Evolutionary conservation across 2,329 filamentous ascomycete genomes (phyloP), one percentile per base, ranked within the genome.

Genomic region (Diaporthe sp.): DNA sequence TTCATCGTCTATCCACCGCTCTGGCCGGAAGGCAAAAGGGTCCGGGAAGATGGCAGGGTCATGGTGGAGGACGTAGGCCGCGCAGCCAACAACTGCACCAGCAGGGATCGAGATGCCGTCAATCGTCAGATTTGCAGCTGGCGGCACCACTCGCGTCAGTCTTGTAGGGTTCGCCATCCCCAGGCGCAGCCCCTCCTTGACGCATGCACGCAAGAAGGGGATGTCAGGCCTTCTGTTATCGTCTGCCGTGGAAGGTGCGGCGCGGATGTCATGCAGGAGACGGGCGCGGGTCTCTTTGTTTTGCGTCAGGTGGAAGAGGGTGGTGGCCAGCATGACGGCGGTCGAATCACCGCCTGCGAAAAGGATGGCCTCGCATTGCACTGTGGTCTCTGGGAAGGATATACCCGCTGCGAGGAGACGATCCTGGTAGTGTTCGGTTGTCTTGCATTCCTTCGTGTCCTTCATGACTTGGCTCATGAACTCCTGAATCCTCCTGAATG

Each of bases 1-100:
- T 12, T 42, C 45, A 70, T 75, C 73, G 4, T 40, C 38, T 13
- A 78, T 25, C 77, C 78, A 79, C 22, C 79, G 61, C 69, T 80
- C 79, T 1, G 78, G 79, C 8, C 52, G 50, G 47, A 79, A 79
- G 5, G 15, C 15, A 10, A 61, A 38, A 1, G 78, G 64, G 2
- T 79, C 68, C 0, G 77, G 75, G 69, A 78, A 80, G 22, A 79
- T 70, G 30, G 25, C 25, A 13, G 76, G 68, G 38, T 80, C 72
- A 45, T 78, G 77, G 52, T 79, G 78, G 76, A 94, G 88, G 1
- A 91, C 86, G 82, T 93, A 94, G 79, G 92, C 89, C 15, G 92
- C 89, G 4, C 89, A 90, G 58, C 92, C 92, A 68, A 93, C 88
- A 69, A 92, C 87, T 30, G 87, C 90, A 61, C 92, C 92, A 3